These are phyloP conservation scores for Exophiala oligosperma DNA, from an alignment of 2,329 filamentous ascomycete species.

Conservation along the genomic window DNA sequence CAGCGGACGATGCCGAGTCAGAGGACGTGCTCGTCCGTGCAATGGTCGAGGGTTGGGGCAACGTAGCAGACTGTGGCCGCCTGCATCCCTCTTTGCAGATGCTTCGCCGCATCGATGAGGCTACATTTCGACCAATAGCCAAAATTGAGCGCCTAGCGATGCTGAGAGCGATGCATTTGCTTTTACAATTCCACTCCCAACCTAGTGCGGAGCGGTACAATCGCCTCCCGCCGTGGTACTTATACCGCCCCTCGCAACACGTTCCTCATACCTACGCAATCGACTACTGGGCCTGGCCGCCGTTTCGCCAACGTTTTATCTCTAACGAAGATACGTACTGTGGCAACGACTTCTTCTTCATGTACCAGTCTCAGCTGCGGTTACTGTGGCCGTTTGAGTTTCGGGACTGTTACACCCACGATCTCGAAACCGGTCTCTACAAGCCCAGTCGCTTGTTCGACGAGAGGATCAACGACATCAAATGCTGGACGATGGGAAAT, in stretches of 20 bases:
- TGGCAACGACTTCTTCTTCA: conserved; percentile 8
- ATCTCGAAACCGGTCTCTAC: conserved; percentile 13
- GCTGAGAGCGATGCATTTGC: conserved; percentile 9
- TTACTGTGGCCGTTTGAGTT: conserved; percentile 18
- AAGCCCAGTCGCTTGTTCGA: conserved; percentile 14
- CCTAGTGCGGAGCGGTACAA: neutral
- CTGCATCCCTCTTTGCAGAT: conserved; percentile 14
- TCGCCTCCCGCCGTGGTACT: neutral
- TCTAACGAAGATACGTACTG: conserved; percentile 17
- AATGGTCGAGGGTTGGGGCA: neutral
- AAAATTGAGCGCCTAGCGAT: conserved; percentile 12
- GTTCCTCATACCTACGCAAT: conserved; percentile 14
- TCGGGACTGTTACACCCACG: conserved; percentile 15
- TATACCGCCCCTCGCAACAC: conserved; percentile 6
- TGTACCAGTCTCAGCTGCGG: conserved; percentile 6
- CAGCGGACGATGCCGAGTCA: no score
- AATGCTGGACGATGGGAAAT: conserved; percentile 13
- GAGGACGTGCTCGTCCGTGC: no score
- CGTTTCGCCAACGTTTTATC: conserved; percentile 12
- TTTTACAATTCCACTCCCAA: conserved; percentile 13
- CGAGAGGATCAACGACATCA: conserved; percentile 13
- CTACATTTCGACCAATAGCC: conserved; percentile 1
- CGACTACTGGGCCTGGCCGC: conserved; percentile 18
- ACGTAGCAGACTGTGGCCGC: conserved; percentile 3
- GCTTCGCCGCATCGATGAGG: conserved; percentile 14